Base-by-base conservation (phyloP, 78 protist species). In the Dictyostelium firmibasis region DNA sequence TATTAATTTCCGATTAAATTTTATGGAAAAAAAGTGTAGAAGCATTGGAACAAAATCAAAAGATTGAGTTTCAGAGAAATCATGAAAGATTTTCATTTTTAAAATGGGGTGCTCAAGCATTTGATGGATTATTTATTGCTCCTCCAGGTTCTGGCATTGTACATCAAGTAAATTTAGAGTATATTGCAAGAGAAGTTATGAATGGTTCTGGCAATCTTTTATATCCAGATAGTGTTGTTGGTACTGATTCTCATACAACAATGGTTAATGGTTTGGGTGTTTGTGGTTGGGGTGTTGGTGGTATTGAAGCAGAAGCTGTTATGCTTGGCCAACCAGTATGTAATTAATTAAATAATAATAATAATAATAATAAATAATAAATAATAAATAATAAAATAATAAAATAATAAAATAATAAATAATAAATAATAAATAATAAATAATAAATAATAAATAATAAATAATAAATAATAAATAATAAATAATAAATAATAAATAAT, bases 141-240 rank as follows among this genome's bases (percentile, higher is more conserved):
- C 99, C 99, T n/a, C 99, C 99, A 29, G 98, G 98, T 53, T 35
- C 92, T 74, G 99, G 99, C 60, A 97, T 97, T 70, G 98, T 97
- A n/a, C 99, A 97, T 57, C 99, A 98, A 94, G 97, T 98, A 20
- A 98, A 98, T 78, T 96, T 98, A 41, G 99, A 98, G 81, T 97
- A 96, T 93, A 75, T 96, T 9, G 98, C 99, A 20, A 96, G 98
- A 35, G 93, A 78, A 23, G 99, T 98, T 13, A 84, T 97, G 91
- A 74, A 96, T 83, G 23, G 78, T 25, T 85, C 95, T 41, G 94
- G 89, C 11, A 47, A 72, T 13, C 31, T 97, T 20, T 83, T 97
- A 64, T 98, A 97, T 83, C 98, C 99, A 31, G 99, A 98, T 89
- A 50, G 94, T 31, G 86, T 98, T 27, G 98, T 97, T 27, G 99